phyloP scores from a whole-genome alignment of 2,329 filamentous ascomycete species.

The Epichloe glyceriae region DNA sequence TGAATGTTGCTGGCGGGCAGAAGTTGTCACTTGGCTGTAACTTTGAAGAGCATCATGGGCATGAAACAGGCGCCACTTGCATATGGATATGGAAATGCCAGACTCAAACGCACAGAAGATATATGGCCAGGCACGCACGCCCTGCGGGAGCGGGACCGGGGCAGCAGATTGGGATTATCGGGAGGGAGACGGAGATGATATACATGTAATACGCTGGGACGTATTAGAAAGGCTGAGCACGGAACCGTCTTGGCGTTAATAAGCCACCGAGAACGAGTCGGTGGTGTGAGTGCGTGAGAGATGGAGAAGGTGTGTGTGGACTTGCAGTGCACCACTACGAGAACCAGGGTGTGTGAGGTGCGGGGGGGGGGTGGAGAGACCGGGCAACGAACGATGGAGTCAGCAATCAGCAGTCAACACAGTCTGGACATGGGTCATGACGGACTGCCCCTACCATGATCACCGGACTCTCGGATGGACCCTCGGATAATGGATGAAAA shows the following conservation, averaged over 20 bases:
- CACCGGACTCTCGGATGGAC: not conserved
- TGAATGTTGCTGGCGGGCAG: not conserved
- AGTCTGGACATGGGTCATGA: not conserved
- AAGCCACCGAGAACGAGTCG: not conserved
- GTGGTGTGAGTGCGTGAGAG: not conserved
- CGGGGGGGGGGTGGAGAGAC: not conserved
- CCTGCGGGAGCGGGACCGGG: slow-evolving; percentile 5
- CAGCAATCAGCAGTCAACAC: not conserved
- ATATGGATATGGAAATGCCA: not conserved
- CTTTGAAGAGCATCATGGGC: not conserved
- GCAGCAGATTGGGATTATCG: too few relatives aligned
- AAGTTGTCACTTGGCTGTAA: not conserved
- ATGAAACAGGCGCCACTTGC: not conserved
- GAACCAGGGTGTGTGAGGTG: not conserved
- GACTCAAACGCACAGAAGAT: not conserved
- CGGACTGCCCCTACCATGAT: not conserved
- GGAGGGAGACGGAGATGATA: slow-evolving; percentile 5
- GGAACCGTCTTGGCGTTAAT: not conserved
- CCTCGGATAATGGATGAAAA: too few relatives aligned
- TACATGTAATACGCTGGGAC: slow-evolving; percentile 1
- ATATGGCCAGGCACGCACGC: slow-evolving; percentile 3
- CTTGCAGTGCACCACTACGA: not conserved
- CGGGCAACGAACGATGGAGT: not conserved
- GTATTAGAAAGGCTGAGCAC: not conserved
- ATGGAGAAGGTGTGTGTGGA: not conserved